Base-by-base conservation (phyloP, 2,329 filamentous ascomycete species). In the Aspergillus costaricaensis region DNA sequence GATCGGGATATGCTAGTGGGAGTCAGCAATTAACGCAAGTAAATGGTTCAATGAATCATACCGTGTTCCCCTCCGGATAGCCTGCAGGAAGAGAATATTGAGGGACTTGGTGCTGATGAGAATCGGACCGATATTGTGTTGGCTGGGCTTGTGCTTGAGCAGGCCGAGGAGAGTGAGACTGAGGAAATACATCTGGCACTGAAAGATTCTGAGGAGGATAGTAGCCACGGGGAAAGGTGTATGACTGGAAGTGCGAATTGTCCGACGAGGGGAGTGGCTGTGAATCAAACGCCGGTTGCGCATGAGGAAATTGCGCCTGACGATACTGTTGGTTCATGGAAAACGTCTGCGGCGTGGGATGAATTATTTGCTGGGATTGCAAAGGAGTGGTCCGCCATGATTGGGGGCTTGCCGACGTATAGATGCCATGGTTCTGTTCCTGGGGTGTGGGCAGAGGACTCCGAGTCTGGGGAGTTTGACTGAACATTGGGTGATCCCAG, bases 401-500 rank as follows among this genome's bases (percentile, higher is more conserved):
- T 44, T 74, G 74, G 23, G 72, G 69, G 10, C 72, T 65, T 10
- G 70, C 59, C 7, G 73, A 68, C 7, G 59, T 32, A 58, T 74
- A 76, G 3, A 75, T 66, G 49, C 68, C 71, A 68, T 74, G 75
- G 17, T 65, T 67, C 43, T 66, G 67, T 7, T 76, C 71, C 8
- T 70, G 63, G 30, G 66, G 67, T 8, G 64, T 56, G 1, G 63
- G 63, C 23, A 72, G 43, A n/a, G 72, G 66, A 47, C 62, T 68
- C 23, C 61, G 65, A 49, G 63, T 64, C 58, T 68, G 64, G 19
- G 64, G 67, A 17, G 69, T 67, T 41, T 71, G 71, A 50, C 61
- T 68, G 55, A 75, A 75, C 12, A 75, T 70, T n/a, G 70, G 73
- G 62, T 73, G 72, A 54, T 77, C 74, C 75, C 74, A 77, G 36